A percentile compares a stretch with the other conserved stretches of the same genome.
Conservation (phyloP, 306 rosid species). For the Phaseolus lunatus region DNA sequence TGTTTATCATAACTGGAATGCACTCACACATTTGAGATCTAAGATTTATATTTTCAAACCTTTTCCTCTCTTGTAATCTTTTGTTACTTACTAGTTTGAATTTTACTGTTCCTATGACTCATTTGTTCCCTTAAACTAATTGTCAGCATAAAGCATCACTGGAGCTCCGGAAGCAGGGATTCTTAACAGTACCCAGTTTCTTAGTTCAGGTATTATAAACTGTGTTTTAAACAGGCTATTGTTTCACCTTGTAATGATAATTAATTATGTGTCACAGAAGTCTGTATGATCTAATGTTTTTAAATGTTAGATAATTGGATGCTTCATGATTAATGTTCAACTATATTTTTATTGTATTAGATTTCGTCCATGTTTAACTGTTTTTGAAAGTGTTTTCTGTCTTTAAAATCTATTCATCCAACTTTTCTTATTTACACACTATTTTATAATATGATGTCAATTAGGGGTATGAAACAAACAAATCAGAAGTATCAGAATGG, state of each 20-base stretch:
- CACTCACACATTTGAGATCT: slow-evolving; percentile 12
- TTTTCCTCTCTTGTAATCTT: slow-evolving; percentile 4
- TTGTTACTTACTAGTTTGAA: slow-evolving; percentile 23
- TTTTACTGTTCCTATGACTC: slow-evolving; percentile 24
- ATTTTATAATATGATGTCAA: slow-evolving; percentile 46
- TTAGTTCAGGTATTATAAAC: slow-evolving; percentile 69
- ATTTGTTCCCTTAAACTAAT: slow-evolving; percentile 40
- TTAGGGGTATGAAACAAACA: slow-evolving; percentile 66
- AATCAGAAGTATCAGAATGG: slow-evolving; percentile 78
- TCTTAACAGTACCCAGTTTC: slow-evolving; percentile 75
- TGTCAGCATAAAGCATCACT: slow-evolving; percentile 85
- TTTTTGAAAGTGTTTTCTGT: slow-evolving; percentile 22
- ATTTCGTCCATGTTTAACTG: slow-evolving; percentile 2
- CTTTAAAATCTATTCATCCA: slow-evolving; percentile 8
- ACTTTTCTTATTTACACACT: not conserved
- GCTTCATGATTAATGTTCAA: slow-evolving; percentile 32
- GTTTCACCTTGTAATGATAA: slow-evolving; percentile 22
- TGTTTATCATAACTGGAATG: slow-evolving; percentile 17
- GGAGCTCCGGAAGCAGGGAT: slow-evolving; percentile 79
- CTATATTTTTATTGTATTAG: slow-evolving; percentile 10
- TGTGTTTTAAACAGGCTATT: slow-evolving; percentile 35
- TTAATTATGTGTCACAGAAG: not conserved
- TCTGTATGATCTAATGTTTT: slow-evolving; percentile 8
- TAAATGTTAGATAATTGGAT: slow-evolving; percentile 4
- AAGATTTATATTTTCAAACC: slow-evolving; percentile 5